phyloP scores from a whole-genome alignment of 1,284 basidiomycete species.

The Ganoderma sinense region DNA sequence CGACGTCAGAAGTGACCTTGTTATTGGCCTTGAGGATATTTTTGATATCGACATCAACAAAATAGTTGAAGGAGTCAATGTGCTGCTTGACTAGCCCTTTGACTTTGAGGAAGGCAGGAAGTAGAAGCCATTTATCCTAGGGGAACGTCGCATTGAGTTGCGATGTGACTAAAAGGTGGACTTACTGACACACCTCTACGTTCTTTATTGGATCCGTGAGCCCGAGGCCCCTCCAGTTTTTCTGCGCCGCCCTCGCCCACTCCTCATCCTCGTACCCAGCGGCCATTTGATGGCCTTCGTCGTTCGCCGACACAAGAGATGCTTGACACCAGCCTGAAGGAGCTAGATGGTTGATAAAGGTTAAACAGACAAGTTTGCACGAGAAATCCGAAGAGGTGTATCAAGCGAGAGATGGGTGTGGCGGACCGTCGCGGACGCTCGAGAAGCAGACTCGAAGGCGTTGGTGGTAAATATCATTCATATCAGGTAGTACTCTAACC shows the following conservation, averaged over 20 bases:
- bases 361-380: no score
- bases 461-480: no score
- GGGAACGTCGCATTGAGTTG: constrained; percentile 6
- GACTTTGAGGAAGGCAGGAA: constrained; percentile 95
- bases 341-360: no score
- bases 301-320: neutral
- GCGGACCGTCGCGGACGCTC: no score
- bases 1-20: constrained; percentile 95
- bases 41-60: constrained; percentile 96
- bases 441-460: no score
- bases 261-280: constrained; percentile 47
- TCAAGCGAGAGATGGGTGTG: no score
- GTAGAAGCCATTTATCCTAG: constrained; percentile 96
- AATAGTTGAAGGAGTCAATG: constrained; percentile 99
- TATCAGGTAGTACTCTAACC: no score
- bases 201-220: constrained; percentile 82
- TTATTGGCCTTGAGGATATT: constrained; percentile 96
- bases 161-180: neutral
- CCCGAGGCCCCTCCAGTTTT: constrained; percentile 75
- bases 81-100: constrained; percentile 99
- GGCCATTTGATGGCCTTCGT: constrained; percentile 12
- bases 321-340: no score
- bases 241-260: constrained; percentile 66
- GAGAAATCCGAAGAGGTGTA: no score
- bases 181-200: constrained; percentile 65